Evolutionary conservation across 345 rosid species (phyloP), one percentile per base, ranked within the genome.

Genomic region (Populus tremula): DNA sequence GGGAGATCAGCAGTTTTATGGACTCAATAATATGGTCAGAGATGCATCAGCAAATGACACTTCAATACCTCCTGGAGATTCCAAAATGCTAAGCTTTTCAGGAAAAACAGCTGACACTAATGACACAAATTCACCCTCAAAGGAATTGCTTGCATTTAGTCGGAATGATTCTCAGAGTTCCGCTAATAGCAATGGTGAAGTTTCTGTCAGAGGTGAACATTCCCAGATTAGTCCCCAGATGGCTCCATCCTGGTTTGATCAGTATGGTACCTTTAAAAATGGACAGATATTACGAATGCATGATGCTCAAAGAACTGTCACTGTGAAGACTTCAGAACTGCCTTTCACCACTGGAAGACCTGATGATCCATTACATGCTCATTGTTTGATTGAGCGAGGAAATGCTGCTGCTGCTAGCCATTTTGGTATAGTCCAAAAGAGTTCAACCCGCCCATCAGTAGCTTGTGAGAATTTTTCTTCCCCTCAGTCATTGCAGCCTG

Each of bases 171-270:
- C 83, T 59, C 89, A 71, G 72, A 83, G 77, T 82, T 65, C 82
- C 43, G 41, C 86, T 62, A 72, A 75, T 50, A 73, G 83, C 80
- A 87, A 74, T 77, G 11, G 5, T 56, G 35, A 80, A 71, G 85
- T 76, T 82, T 82, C 83, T 41, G 83, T 78, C 64, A 84, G 77
- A 79, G 78, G 82, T 72, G 91, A 88, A 68, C 84, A 86, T 80
- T 83, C 89, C 70, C 88, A 87, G 76, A 79, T 91, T 73, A 91
- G 91, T 85, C 87, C 87, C 71, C 94, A 84, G 83, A 88, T 88
- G 91, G 95, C 90, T 39, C 93, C 95, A 74, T 88, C 95, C 68
- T 91, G 96, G 94, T 90, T 90, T 83, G 90, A 83, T 84, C 91
- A 84, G 82, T 88, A 87, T 74, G 94, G 96, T 38, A 82, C 88